phyloP scores from a whole-genome alignment of 2,329 filamentous ascomycete species.

The Aspergillus brasiliensis region DNA sequence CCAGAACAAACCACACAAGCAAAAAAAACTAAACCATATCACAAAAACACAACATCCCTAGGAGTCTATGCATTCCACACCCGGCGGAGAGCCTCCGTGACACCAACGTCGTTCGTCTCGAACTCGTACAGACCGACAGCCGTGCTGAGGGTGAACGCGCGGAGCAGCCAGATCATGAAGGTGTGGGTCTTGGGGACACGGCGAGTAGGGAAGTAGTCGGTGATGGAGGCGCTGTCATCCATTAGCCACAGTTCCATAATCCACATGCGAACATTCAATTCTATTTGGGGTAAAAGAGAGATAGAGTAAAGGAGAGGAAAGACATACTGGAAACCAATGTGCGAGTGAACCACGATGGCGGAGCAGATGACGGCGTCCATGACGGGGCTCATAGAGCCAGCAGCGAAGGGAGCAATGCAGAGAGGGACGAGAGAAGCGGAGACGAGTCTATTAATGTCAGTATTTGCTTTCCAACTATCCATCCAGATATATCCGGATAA shows the following conservation, averaged over 20 bases:
- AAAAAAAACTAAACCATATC: constrained; percentile 24
- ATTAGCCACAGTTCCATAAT: constrained; percentile 8
- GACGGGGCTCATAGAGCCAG: constrained; percentile 85
- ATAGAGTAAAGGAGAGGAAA: not conserved
- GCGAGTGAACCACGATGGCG: constrained; percentile 84
- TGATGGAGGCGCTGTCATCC: constrained; percentile 64
- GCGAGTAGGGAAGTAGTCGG: constrained; percentile 83
- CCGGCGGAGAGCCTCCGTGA: constrained; percentile 85
- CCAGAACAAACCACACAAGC: constrained; percentile 20
- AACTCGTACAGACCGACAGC: constrained; percentile 95
- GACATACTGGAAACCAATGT: constrained; percentile 85
- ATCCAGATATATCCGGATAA: not conserved
- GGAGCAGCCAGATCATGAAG: constrained; percentile 75
- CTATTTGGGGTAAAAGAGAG: not conserved
- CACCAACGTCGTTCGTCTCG: constrained; percentile 95
- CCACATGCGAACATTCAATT: too few relatives aligned
- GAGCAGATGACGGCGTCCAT: constrained; percentile 84
- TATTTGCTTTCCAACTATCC: too few relatives aligned
- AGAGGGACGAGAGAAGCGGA: constrained; percentile 81
- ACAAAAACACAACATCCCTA: constrained; percentile 28
- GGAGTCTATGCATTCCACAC: constrained; percentile 73
- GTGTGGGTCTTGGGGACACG: constrained; percentile 69
- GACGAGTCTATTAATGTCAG: constrained; percentile 60
- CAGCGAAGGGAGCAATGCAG: constrained; percentile 86
- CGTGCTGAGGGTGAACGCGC: constrained; percentile 74